phyloP scores from a whole-genome alignment of 257 asterid genomes.

The Scutellaria baicalensis region DNA sequence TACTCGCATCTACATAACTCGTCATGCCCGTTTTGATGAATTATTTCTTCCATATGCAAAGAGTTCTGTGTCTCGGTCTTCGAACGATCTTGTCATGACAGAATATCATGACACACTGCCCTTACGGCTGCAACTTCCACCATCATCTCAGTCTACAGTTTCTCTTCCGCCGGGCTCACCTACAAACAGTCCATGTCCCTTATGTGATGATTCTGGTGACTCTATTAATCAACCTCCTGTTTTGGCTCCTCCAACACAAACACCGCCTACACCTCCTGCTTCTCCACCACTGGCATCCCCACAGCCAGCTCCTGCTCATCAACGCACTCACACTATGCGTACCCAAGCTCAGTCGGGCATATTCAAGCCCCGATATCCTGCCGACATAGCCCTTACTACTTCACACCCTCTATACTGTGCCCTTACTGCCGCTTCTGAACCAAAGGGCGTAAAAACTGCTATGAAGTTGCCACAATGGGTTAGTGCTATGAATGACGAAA shows the following conservation, averaged over 20 bases:
- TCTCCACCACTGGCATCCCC: too few species aligned
- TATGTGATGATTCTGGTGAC: too few species aligned
- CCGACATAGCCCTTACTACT: too few species aligned
- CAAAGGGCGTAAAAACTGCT: neutral
- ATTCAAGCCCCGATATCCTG: neutral
- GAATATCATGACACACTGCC: neutral
- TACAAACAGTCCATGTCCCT: too few species aligned
- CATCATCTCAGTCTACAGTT: neutral
- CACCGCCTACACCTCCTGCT: too few species aligned
- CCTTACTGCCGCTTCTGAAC: neutral
- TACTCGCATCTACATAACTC: neutral
- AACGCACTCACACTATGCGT: neutral
- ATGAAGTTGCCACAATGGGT: neutral
- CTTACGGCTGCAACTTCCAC: neutral
- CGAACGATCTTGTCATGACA: neutral
- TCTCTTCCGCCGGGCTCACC: neutral
- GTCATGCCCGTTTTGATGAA: neutral
- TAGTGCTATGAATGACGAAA: neutral
- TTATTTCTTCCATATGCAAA: neutral
- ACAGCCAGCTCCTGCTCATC: too few species aligned
- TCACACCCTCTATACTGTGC: neutral
- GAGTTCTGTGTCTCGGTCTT: neutral
- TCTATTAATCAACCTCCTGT: too few species aligned
- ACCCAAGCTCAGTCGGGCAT: neutral
- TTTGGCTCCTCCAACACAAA: too few species aligned